Evolutionary conservation across 495 filamentous ascomycete species (phyloP), one percentile per base, ranked within the genome.

Genomic region (Apiosordaria backusii): DNA sequence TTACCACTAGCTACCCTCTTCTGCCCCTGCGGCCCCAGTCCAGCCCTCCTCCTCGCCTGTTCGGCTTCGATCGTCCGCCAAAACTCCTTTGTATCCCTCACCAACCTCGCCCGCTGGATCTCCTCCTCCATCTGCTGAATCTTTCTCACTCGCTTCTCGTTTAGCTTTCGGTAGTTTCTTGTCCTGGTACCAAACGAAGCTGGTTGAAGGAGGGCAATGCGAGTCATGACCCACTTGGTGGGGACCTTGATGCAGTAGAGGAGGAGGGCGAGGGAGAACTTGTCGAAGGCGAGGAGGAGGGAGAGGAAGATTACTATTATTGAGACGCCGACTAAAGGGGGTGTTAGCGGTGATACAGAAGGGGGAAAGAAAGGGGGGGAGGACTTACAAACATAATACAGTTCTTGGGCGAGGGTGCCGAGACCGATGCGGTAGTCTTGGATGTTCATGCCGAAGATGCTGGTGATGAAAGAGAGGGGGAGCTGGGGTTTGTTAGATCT

Each of bases 391-490:
- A 67, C 61, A 50, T 63, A 67, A 50, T 64, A 64, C 19, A 67
- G 66, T 50, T 67, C 61, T 4, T 45, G 6, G 6, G 61, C 66
- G 2, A 67, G 61, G 1, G 66, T 64, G 29, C 61, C 66, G 3
- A 67, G 66, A 58, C 66, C 66, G 45, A 64, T 67, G 23, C 61
- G 35, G 57, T 67, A 67, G 57, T 67, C 61, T 52, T 64, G 54
- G 61, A 60, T 67, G 35, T 67, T 67, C 66, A 67, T 67, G 55
- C 66, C 66, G 50, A 67, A 67, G n/a, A 67, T 19, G n/a, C 54
- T 60, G 10, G 66, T 57, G 19, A 67, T 67, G 61, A 67, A 67
- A 16, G 61, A 63, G 25, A 67, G 61, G 23, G 66, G 66, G 4
- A 67, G 54, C 65, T 67, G 13, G 10, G 3, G n/a, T 19, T 25